Percentiles rank a stretch among this genome's conserved stretches.
Evolutionary conservation across 73 alveolate species (phyloP).

Genomic region (Tetrahymena borealis): DNA sequence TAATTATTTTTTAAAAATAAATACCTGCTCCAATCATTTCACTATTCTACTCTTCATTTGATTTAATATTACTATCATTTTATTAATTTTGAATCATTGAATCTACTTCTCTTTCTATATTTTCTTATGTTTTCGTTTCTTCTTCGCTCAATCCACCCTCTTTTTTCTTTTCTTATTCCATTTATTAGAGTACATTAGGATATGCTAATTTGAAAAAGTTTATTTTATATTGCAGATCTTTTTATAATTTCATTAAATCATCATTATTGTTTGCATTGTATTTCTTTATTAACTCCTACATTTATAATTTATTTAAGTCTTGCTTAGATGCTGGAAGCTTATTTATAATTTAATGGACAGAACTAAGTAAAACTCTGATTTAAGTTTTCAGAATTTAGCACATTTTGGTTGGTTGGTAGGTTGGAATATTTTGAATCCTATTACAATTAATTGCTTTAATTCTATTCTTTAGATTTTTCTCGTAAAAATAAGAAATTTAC

Average conservation of each 20-base stretch:
- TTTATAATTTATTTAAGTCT: not conserved
- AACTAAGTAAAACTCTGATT: not conserved
- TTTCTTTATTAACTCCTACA: not conserved
- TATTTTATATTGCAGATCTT: slow-evolving; percentile 11
- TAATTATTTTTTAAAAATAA: not conserved
- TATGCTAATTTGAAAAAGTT: slow-evolving; percentile 11
- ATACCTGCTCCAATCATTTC: not conserved
- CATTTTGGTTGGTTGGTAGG: too few relatives aligned
- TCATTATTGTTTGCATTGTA: not conserved
- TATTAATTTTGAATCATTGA: not conserved
- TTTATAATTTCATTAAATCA: not conserved
- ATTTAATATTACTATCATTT: not conserved
- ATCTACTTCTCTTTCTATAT: not conserved
- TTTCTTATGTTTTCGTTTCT: not conserved
- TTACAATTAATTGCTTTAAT: not conserved
- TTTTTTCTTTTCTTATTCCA: not conserved
- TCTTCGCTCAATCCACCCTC: too few relatives aligned
- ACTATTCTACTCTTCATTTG: not conserved
- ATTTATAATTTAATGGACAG: not conserved
- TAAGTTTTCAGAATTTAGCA: not conserved
- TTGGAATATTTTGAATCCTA: too few relatives aligned
- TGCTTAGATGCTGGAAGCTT: not conserved
- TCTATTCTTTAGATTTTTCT: not conserved
- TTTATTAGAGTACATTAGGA: not conserved
- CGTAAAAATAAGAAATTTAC: not conserved